phyloP scores from a whole-genome alignment of 352 stramenopile species.

The Saprolegnia parasitica region DNA sequence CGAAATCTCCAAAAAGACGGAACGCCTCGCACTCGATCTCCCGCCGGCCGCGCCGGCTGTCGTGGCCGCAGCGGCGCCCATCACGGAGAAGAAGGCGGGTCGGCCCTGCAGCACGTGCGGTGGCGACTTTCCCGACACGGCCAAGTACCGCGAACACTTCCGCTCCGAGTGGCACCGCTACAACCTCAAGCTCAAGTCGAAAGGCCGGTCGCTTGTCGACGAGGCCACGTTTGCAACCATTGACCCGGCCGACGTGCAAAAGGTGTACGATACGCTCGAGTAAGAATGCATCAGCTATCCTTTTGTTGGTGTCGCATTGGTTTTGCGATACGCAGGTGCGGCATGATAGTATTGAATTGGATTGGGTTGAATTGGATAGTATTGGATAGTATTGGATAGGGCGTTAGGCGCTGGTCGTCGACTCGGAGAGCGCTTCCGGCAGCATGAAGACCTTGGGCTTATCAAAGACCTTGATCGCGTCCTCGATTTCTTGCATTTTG shows the following conservation, averaged over 20 bases:
- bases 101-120: slow-evolving; percentile 90
- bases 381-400: no score
- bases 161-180: slow-evolving; percentile 95
- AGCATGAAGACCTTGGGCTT: slow-evolving; percentile 82
- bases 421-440: slow-evolving; percentile 17
- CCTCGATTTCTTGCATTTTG: slow-evolving; percentile 85
- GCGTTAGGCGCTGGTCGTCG: background rate
- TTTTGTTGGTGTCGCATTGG: background rate
- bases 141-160: slow-evolving; percentile 92
- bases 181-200: slow-evolving; percentile 96
- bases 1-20: slow-evolving; percentile 85
- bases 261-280: slow-evolving; percentile 62
- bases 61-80: slow-evolving; percentile 6
- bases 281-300: slow-evolving; percentile 29
- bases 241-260: slow-evolving; percentile 50
- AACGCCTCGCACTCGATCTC: slow-evolving; percentile 38
- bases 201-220: slow-evolving; percentile 70
- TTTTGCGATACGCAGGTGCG: no score
- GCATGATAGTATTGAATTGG: background rate
- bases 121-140: slow-evolving; percentile 82
- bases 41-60: slow-evolving; percentile 14
- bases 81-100: slow-evolving; percentile 39
- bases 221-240: slow-evolving; percentile 57
- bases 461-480: slow-evolving; percentile 85
- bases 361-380: background rate